Base-by-base conservation (phyloP, 73 alveolate genomes). In the Symbiodinium pilosum region DNA sequence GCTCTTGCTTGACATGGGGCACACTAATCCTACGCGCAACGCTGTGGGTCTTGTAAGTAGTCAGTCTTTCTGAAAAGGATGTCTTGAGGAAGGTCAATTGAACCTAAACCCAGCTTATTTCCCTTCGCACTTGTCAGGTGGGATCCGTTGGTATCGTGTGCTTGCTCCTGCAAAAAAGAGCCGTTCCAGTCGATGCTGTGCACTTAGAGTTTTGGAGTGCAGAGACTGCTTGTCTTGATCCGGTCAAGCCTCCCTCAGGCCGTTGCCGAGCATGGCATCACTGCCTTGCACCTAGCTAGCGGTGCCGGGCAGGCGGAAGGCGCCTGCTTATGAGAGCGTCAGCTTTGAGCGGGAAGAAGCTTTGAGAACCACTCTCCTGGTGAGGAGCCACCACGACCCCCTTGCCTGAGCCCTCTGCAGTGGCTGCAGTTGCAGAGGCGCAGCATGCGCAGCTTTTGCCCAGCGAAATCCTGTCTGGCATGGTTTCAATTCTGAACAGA, bases 261-360 rank as follows among this genome's bases (percentile, higher is more conserved):
- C 0, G 42, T 56, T n/a, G 86, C 95, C 28, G 43, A 77, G 85
- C 95, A 64, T 69, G 71, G 51, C 39, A 64, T 64, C 86, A 40
- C 95, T 34, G 73, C 95, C 26, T 44, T 88, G 36, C 95, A 88
- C 51, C 28, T 88, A 86, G 95, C 95, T 12, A 86, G 73, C 39
- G 95, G 95, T 40, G 95, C 95, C 41, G 86, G 95, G 4, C 81
- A 24, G 81, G 30, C 38, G 81, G 81, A 64, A 64, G 81, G 81
- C 81, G 32, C 73, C 20, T 18, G 73, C 30, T 8, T n/a, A 9
- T n/a, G 26, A 1, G 12, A 24, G 73, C 28, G 73, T 54, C 1
- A 7, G 4, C 26, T 6, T 54, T 0, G 28, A 16, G 26, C 34
- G 73, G 73, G 73, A 11, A 0, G 28, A 54, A 16, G 30, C 34